Percentiles rank a stretch among this genome's conserved stretches.
Evolutionary conservation across 2,329 filamentous ascomycete genomes (phyloP).

Genomic region (Salinomyces thailandicus): DNA sequence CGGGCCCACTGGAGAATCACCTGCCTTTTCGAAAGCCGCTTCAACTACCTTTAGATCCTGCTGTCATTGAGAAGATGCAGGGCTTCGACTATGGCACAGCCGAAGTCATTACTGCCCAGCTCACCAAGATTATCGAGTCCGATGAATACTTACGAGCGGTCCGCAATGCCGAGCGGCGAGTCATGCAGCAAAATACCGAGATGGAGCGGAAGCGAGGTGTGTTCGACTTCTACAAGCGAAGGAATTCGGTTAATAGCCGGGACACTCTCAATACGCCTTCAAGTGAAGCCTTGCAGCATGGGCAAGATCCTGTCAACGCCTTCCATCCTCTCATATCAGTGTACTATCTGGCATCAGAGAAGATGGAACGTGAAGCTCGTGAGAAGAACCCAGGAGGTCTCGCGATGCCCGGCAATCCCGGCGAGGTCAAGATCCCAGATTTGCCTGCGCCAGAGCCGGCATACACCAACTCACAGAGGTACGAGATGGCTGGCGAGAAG

Average conservation of each 20-base stretch:
- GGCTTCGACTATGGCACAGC: conserved; percentile 93
- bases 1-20: conserved; percentile 76
- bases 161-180: conserved; percentile 58
- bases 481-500: conserved; percentile 83
- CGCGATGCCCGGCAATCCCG: conserved; percentile 46
- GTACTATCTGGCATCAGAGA: conserved; percentile 93
- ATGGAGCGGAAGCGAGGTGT: conserved; percentile 86
- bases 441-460: conserved; percentile 73
- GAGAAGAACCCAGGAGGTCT: conserved; percentile 51
- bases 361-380: conserved; percentile 65
- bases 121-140: conserved; percentile 79
- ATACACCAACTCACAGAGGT: conserved; percentile 73
- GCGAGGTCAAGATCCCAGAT: conserved; percentile 55
- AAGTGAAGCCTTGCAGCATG: conserved; percentile 69
- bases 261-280: conserved; percentile 81
- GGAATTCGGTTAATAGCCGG: conserved; percentile 78
- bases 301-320: conserved; percentile 81
- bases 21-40: conserved; percentile 74
- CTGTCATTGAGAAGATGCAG: conserved; percentile 86
- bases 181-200: conserved; percentile 45
- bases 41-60: conserved; percentile 69
- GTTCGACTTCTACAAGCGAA: conserved; percentile 93
- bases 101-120: conserved; percentile 69
- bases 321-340: conserved; percentile 87
- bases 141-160: conserved; percentile 87